A percentile compares a stretch with the other conserved stretches of the same genome.
Conservation (phyloP, 768 basidiomycete species). For the Hydnum rufescens region DNA sequence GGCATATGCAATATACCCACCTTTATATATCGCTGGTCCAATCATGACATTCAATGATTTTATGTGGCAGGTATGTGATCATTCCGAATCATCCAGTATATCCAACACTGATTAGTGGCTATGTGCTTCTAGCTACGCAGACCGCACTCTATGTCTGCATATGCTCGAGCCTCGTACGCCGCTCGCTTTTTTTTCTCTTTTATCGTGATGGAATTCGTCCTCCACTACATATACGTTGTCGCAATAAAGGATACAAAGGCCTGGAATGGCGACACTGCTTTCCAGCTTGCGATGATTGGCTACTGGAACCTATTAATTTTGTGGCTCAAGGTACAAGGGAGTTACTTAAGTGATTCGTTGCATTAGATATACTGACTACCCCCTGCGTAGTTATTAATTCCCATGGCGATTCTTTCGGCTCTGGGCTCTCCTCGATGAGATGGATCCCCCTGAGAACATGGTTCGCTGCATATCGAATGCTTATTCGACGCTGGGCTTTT, state of each 20-base stretch:
- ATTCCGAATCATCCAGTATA: too few relatives aligned
- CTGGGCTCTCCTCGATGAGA: slow-evolving; percentile 73
- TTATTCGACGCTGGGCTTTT: slow-evolving; percentile 82
- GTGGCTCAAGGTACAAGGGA: slow-evolving; percentile 72
- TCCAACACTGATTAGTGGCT: background rate
- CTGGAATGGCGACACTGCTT: slow-evolving; percentile 60
- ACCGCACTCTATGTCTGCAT: slow-evolving; percentile 28
- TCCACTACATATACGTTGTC: slow-evolving; percentile 92
- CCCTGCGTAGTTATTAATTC: slow-evolving; percentile 48
- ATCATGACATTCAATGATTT: slow-evolving; percentile 95
- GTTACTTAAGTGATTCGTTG: background rate
- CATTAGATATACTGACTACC: background rate
- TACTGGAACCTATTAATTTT: slow-evolving; percentile 95
- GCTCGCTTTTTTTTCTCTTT: slow-evolving; percentile 51
- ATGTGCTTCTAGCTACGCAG: slow-evolving; percentile 35
- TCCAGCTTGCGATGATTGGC: slow-evolving; percentile 77
- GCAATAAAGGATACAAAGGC: slow-evolving; percentile 82
- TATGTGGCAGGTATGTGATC: slow-evolving; percentile 73
- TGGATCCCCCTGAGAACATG: slow-evolving; percentile 97
- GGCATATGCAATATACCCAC: slow-evolving; percentile 77
- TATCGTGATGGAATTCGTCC: slow-evolving; percentile 72
- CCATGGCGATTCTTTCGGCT: slow-evolving; percentile 95
- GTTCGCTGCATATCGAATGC: slow-evolving; percentile 97
- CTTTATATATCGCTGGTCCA: slow-evolving; percentile 88
- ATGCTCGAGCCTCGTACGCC: slow-evolving; percentile 32